Evolutionary conservation across 192 early-diverging fungal species (phyloP), one percentile per base, ranked within the genome.

Genomic region (Chytriomyces hyalinus): DNA sequence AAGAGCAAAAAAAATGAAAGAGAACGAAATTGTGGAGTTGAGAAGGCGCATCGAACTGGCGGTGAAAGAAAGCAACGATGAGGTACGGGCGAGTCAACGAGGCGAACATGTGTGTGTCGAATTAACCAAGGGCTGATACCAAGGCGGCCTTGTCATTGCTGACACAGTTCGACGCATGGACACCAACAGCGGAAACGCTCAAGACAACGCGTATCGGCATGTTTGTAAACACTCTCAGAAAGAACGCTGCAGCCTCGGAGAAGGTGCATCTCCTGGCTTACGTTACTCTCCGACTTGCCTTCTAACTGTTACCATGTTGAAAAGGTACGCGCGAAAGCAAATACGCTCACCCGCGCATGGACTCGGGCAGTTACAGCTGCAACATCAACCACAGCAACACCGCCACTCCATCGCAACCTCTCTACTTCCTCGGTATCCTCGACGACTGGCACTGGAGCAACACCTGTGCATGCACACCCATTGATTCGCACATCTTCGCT

Each of bases 131-230:
- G 15, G 53, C 1, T 57, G 53, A 20, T 4, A n/a, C 13, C 6
- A 48, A 77, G 76, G 36, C 43, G 24, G 69, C 59, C 1, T 9
- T 53, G 17, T 11, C n/a, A 6, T 9, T 78, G 20, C 53, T 78
- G 47, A 17, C 15, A 22, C 61, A 53, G 17, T 61, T 78, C 28
- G 77, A 71, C 1, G 48, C 44, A 4, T 78, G 67, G 67, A 62
- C 69, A 49, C 77, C 77, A 22, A 65, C 77, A 26, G 46, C 67
- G 43, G 77, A 73, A 28, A 11, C 48, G 6, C 69, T 72, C 49
- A 61, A 53, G 36, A 36, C 48, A 6, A 69, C 66, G 24, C 20
- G 47, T 13, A 61, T 67, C 59, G 65, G 76, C 49, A 11, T 77
- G 50, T 67, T 67, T 49, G 28, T 76, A 47, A 76, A 76, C 65